Conservation (phyloP, 371 early-diverging fungal genomes). For the Mortierella sp. region DNA sequence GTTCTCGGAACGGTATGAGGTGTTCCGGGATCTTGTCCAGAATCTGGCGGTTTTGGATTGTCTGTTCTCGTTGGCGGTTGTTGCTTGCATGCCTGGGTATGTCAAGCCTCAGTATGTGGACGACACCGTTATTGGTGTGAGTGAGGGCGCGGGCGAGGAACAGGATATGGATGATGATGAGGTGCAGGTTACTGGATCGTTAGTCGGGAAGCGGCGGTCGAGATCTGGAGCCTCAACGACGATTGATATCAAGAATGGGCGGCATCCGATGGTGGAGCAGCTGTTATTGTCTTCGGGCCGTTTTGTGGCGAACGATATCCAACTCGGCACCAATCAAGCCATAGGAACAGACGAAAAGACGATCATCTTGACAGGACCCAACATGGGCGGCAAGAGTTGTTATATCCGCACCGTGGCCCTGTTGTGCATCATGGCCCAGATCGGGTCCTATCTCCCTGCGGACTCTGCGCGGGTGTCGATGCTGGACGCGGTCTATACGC, state of each 20-base stretch:
- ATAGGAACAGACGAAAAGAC: constrained; percentile 56
- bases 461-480: constrained; percentile 86
- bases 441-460: constrained; percentile 96
- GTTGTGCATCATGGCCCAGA: constrained; percentile 93
- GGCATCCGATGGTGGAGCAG: constrained; percentile 93
- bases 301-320: constrained; percentile 83
- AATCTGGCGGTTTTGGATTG: constrained; percentile 82
- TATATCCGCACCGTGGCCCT: constrained; percentile 82
- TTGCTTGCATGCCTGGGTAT: constrained; percentile 78
- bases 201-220: too few species aligned
- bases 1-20: constrained; percentile 73
- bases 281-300: constrained; percentile 71
- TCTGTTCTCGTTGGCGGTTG: constrained; percentile 76
- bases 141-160: constrained; percentile 46
- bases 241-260: constrained; percentile 70
- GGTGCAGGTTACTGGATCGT: neutral
- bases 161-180: neutral
- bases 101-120: constrained; percentile 73
- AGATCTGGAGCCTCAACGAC: constrained; percentile 27
- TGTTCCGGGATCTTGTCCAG: constrained; percentile 72
- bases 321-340: constrained; percentile 55
- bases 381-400: constrained; percentile 98
- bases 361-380: constrained; percentile 71
- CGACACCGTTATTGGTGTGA: constrained; percentile 59
- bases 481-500: constrained; percentile 92